Conservation (phyloP, 495 filamentous ascomycete genomes). For the Lindgomyces ingoldianus region DNA sequence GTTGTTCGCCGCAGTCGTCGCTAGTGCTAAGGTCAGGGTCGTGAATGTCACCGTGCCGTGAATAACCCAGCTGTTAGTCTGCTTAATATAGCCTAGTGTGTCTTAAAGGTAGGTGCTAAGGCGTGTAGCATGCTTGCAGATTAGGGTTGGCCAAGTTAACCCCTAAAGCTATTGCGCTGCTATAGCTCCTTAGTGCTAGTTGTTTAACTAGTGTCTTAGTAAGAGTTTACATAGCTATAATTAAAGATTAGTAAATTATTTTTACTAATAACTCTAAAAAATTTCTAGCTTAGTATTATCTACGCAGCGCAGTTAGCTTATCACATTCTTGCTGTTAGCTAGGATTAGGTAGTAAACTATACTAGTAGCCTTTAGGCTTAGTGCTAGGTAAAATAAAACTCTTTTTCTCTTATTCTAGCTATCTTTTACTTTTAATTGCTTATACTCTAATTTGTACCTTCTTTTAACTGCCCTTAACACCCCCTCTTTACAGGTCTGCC, state of each 20-base stretch:
- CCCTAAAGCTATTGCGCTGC: background rate
- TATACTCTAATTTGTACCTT: conserved; percentile 21
- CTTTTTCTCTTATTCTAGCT: conserved; percentile 11
- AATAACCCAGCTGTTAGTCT: no score
- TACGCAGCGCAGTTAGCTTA: conserved; percentile 17
- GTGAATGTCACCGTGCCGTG: no score
- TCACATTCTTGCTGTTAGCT: no score
- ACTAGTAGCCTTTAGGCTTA: no score
- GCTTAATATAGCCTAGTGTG: background rate
- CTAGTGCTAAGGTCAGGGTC: no score
- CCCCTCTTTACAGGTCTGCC: conserved; percentile 6
- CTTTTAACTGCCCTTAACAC: background rate
- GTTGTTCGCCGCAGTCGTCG: no score
- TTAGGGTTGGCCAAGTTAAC: background rate
- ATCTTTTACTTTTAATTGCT: conserved; percentile 22
- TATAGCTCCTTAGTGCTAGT: background rate
- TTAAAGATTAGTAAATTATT: conserved; percentile 22
- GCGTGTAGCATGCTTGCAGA: background rate
- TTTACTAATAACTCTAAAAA: conserved; percentile 24
- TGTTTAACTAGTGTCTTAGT: background rate
- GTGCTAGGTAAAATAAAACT: no score
- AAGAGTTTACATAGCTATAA: background rate
- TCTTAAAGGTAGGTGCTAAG: background rate
- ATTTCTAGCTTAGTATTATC: conserved; percentile 29
- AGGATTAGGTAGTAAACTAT: no score